Evolutionary conservation across 2,329 filamentous ascomycete genomes (phyloP).

Genomic region (Microsporum audouinii): DNA sequence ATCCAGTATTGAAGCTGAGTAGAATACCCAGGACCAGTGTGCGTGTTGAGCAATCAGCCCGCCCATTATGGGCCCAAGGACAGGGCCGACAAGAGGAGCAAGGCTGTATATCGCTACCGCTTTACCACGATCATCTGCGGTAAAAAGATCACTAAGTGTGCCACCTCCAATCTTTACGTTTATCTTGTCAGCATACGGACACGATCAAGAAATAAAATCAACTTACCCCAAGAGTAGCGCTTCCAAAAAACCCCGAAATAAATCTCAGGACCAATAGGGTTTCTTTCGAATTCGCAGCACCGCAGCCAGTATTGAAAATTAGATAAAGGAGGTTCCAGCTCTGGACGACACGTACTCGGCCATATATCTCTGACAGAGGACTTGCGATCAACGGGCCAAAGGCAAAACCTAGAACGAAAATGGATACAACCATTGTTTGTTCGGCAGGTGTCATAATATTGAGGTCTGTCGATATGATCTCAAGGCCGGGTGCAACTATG

Average conservation of each 20-base stretch:
- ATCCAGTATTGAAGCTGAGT: conserved; percentile 36
- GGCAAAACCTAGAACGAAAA: conserved; percentile 46
- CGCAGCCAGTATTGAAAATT: conserved; percentile 50
- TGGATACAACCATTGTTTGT: conserved; percentile 41
- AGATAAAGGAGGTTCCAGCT: conserved; percentile 45
- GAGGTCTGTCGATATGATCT: no score
- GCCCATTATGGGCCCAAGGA: conserved; percentile 49
- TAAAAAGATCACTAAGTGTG: conserved; percentile 45
- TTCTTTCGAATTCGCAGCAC: conserved; percentile 40
- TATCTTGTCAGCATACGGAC: background rate
- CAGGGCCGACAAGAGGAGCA: conserved; percentile 53
- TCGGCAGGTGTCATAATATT: conserved; percentile 33
- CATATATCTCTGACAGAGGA: conserved; percentile 46
- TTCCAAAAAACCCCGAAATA: conserved; percentile 47
- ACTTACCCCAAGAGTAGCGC: conserved; percentile 42
- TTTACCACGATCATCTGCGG: conserved; percentile 50
- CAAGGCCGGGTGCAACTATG: no score
- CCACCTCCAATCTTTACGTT: conserved; percentile 18
- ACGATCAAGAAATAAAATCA: background rate
- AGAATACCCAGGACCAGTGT: conserved; percentile 66
- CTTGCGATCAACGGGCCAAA: conserved; percentile 42
- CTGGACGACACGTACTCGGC: conserved; percentile 45
- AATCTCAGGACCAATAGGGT: conserved; percentile 50
- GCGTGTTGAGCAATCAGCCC: conserved; percentile 53
- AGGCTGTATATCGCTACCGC: conserved; percentile 54